phyloP scores from a whole-genome alignment of 2,329 filamentous ascomycete species.

The Neonectria magnoliae region DNA sequence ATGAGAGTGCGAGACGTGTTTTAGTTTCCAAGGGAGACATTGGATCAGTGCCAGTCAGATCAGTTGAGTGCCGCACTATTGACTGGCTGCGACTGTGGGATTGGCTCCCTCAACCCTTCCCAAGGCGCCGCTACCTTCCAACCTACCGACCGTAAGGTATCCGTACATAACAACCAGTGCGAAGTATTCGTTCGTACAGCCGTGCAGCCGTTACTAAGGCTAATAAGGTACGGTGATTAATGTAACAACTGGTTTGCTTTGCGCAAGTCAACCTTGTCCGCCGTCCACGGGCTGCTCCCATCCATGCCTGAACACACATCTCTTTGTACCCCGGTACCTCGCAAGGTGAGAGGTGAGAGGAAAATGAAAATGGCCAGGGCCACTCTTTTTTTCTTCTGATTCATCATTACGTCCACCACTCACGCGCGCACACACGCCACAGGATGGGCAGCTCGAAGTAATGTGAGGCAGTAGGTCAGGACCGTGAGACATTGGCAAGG shows the following conservation, averaged over 20 bases:
- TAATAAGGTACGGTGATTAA: constrained; percentile 15
- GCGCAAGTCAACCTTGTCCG: constrained; percentile 24
- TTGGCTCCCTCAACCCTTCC: constrained; percentile 23
- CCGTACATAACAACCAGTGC: constrained; percentile 14
- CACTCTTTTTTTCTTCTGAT: constrained; percentile 22
- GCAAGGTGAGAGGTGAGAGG: constrained; percentile 2
- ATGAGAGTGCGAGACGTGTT: constrained; percentile 40
- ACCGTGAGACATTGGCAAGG: not conserved
- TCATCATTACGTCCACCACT: constrained; percentile 25
- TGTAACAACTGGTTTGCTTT: constrained; percentile 26
- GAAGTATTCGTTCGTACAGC: not conserved
- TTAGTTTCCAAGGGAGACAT: constrained; percentile 43
- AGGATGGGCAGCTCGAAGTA: not conserved
- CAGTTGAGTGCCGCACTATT: constrained; percentile 31
- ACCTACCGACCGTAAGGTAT: constrained; percentile 11
- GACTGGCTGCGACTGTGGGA: constrained; percentile 7
- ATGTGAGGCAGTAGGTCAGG: not conserved
- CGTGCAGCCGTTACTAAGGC: constrained; percentile 1
- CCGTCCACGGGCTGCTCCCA: not conserved
- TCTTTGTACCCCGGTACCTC: constrained; percentile 21
- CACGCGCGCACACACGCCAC: constrained; percentile 18
- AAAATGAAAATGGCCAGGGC: constrained; percentile 11
- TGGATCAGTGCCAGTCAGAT: constrained; percentile 7
- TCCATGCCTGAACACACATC: too few species aligned
- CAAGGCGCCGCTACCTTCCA: not conserved